Percentiles rank a stretch among this genome's conserved stretches.
Evolutionary conservation across 345 rosid species (phyloP).

Genomic region (Euphorbia peplus): DNA sequence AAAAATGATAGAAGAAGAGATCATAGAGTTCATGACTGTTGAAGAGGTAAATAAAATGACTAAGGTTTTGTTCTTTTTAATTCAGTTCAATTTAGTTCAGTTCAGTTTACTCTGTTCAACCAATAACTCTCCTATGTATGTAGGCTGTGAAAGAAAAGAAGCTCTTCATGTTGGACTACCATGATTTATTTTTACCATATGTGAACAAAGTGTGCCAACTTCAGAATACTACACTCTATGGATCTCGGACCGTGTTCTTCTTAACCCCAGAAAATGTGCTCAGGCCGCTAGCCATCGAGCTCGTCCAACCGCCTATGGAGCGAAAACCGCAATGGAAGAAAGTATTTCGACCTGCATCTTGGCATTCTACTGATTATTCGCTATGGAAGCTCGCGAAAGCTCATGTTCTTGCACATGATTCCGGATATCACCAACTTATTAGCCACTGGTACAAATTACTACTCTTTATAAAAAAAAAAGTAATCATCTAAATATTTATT

Average conservation of each 20-base stretch:
- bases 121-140: too few relatives aligned
- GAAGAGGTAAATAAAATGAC: too few relatives aligned
- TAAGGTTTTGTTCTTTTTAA: too few relatives aligned
- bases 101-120: too few relatives aligned
- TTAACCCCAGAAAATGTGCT: constrained; percentile 46
- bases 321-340: constrained; percentile 65
- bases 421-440: constrained; percentile 64
- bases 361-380: constrained; percentile 53
- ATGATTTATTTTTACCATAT: constrained; percentile 55
- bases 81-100: too few relatives aligned
- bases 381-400: constrained; percentile 72
- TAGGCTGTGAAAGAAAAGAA: constrained; percentile 25
- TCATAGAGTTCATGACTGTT: too few relatives aligned
- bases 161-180: constrained; percentile 58
- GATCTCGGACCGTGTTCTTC: constrained; percentile 65
- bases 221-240: constrained; percentile 49
- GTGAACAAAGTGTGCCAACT: constrained; percentile 58
- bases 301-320: constrained; percentile 48
- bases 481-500: too few relatives aligned
- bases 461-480: too few relatives aligned
- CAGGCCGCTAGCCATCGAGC: constrained; percentile 62
- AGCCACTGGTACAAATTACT: constrained; percentile 53
- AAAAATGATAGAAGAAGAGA: constrained; percentile 23
- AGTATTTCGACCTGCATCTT: constrained; percentile 38
- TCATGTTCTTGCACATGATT: constrained; percentile 61